phyloP scores from a whole-genome alignment of 495 filamentous ascomycete genomes.

The Aspergillus haitiensis region DNA sequence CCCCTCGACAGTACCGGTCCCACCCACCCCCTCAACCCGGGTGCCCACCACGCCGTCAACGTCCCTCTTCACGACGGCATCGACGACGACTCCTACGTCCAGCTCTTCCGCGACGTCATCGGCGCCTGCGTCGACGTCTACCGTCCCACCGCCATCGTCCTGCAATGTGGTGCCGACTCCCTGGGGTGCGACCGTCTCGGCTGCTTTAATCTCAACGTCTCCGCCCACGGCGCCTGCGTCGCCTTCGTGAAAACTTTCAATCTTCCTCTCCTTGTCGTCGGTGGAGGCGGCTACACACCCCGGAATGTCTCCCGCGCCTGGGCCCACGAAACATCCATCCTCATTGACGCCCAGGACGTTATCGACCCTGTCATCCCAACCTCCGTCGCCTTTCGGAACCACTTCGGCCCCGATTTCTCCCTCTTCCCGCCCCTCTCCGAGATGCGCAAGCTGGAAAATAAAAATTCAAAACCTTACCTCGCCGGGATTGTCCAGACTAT shows the following conservation, averaged over 20 bases:
- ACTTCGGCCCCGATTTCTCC: constrained; percentile 76
- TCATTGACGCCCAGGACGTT: constrained; percentile 68
- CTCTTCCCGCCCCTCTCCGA: constrained; percentile 76
- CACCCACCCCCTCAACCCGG: constrained; percentile 57
- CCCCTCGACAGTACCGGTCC: constrained; percentile 60
- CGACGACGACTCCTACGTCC: constrained; percentile 85
- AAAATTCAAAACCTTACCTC: constrained; percentile 75
- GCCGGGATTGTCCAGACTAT: constrained; percentile 70
- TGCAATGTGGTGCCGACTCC: constrained; percentile 96
- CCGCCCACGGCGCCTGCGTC: constrained; percentile 89
- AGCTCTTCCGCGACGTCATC: constrained; percentile 80
- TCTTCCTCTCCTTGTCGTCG: constrained; percentile 83
- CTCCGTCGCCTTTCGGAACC: constrained; percentile 72
- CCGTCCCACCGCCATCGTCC: constrained; percentile 80
- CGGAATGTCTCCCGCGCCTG: constrained; percentile 94
- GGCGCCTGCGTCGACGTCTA: constrained; percentile 73
- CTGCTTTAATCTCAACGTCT: constrained; percentile 94
- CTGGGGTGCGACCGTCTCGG: constrained; percentile 91
- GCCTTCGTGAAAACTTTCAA: constrained; percentile 76
- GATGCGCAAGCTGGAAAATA: constrained; percentile 69
- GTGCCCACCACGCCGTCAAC: constrained; percentile 65
- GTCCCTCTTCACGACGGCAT: constrained; percentile 76
- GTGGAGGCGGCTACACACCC: constrained; percentile 96
- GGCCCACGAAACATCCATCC: constrained; percentile 93
- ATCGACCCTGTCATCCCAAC: constrained; percentile 73